Conservation (phyloP, 2,329 filamentous ascomycete species). For the Apiospora malaysiana region DNA sequence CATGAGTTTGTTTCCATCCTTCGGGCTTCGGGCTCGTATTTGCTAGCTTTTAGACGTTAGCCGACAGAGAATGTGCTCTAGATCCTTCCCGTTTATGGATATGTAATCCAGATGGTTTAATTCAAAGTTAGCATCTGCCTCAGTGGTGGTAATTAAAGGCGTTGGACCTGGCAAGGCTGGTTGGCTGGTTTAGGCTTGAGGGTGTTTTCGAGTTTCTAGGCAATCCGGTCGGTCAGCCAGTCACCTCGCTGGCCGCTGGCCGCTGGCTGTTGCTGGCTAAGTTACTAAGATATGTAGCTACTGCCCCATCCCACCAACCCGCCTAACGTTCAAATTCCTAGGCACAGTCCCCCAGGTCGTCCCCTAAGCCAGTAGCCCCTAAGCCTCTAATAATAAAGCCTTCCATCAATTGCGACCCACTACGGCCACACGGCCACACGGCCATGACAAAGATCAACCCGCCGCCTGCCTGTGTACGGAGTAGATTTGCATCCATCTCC, state of each 20-base stretch:
- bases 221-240: background rate
- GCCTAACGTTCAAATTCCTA: too few species aligned
- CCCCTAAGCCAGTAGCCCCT: background rate
- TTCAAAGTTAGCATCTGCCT: background rate
- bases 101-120: background rate
- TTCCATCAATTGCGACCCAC: background rate
- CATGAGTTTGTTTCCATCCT: background rate
- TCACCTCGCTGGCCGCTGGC: too few species aligned
- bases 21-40: background rate
- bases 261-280: background rate
- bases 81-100: background rate
- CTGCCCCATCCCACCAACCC: too few species aligned
- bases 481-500: background rate
- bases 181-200: too few species aligned
- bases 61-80: background rate
- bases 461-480: background rate
- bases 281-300: too few species aligned
- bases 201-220: background rate
- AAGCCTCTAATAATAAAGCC: background rate
- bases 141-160: background rate
- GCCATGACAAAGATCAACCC: slow-evolving; percentile 1
- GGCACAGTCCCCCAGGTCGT: background rate
- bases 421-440: background rate
- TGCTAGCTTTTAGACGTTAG: background rate
- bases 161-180: background rate